Percentiles rank a stretch among this genome's conserved stretches.
These are phyloP conservation scores for Solanum chaucha DNA, from an alignment of 257 asterid genomes.

Conservation along the genomic window DNA sequence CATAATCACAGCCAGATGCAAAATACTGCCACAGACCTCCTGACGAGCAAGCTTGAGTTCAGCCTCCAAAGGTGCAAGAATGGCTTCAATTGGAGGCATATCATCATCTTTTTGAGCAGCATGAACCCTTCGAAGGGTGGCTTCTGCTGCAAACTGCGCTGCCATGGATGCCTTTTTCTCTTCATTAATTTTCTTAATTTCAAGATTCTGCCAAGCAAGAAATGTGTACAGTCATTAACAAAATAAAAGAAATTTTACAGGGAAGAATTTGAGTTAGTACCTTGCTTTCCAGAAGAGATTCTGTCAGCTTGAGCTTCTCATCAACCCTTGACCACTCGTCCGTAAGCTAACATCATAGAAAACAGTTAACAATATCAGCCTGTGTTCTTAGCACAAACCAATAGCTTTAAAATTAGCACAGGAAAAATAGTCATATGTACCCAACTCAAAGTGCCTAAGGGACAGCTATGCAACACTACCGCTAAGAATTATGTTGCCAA, in stretches of 20 bases:
- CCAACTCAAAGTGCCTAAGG: neutral
- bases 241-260: neutral
- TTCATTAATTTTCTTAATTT: conserved; percentile 87
- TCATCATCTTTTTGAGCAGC: conserved; percentile 96
- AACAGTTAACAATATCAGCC: neutral
- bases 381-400: neutral
- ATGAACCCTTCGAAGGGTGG: conserved; percentile 95
- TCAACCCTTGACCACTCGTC: conserved; percentile 82
- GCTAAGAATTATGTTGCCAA: neutral
- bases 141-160: conserved; percentile 99
- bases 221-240: neutral
- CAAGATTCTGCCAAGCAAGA: conserved; percentile 65
- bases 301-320: conserved; percentile 81
- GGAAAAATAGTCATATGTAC: neutral
- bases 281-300: conserved; percentile 85
- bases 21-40: conserved; percentile 48
- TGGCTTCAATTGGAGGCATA: conserved; percentile 99
- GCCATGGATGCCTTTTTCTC: conserved; percentile 97
- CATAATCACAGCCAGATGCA: neutral
- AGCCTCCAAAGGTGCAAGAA: conserved; percentile 94
- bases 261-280: conserved; percentile 23
- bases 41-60: conserved; percentile 94
- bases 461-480: neutral
- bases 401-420: neutral
- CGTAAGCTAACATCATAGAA: conserved; percentile 36